Percentiles rank a stretch among this genome's conserved stretches.
These are phyloP conservation scores for Rhodotorula mucilaginosa DNA, from an alignment of 1,284 basidiomycete genomes.

Conservation along the genomic window DNA sequence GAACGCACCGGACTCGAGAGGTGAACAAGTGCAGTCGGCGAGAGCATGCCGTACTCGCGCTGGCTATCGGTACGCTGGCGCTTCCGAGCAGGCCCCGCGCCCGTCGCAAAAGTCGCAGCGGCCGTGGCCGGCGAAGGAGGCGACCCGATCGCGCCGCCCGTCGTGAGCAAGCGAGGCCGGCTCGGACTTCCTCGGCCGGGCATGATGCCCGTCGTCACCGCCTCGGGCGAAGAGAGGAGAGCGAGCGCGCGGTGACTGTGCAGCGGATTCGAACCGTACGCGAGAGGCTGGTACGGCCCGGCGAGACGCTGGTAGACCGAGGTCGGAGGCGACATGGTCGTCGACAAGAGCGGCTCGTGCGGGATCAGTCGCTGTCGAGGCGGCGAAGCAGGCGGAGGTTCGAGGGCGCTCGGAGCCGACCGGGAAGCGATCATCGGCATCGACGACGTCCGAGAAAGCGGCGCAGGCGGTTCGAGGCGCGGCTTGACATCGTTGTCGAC, in stretches of 20 bases:
- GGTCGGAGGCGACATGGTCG: slow-evolving; percentile 41
- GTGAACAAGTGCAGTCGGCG: slow-evolving; percentile 31
- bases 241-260: slow-evolving; percentile 37
- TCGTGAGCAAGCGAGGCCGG: slow-evolving; percentile 1
- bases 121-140: background rate
- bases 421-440: slow-evolving; percentile 13
- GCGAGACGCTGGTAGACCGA: slow-evolving; percentile 44
- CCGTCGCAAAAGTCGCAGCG: slow-evolving; percentile 33
- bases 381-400: slow-evolving; percentile 1
- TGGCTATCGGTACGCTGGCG: slow-evolving; percentile 30
- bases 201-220: slow-evolving; percentile 38
- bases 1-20: slow-evolving; percentile 38
- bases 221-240: slow-evolving; percentile 43
- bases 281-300: slow-evolving; percentile 43
- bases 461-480: slow-evolving; percentile 4
- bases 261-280: slow-evolving; percentile 22
- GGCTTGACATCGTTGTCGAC: slow-evolving; percentile 3
- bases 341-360: slow-evolving; percentile 24
- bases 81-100: slow-evolving; percentile 15
- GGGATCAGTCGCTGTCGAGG: background rate
- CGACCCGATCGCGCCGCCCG: background rate
- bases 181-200: slow-evolving; percentile 20
- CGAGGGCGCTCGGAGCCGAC: background rate
- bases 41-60: slow-evolving; percentile 26
- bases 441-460: slow-evolving; percentile 13